Evolutionary conservation across 2,329 filamentous ascomycete species (phyloP).

Genomic region (Epichloe typhina): DNA sequence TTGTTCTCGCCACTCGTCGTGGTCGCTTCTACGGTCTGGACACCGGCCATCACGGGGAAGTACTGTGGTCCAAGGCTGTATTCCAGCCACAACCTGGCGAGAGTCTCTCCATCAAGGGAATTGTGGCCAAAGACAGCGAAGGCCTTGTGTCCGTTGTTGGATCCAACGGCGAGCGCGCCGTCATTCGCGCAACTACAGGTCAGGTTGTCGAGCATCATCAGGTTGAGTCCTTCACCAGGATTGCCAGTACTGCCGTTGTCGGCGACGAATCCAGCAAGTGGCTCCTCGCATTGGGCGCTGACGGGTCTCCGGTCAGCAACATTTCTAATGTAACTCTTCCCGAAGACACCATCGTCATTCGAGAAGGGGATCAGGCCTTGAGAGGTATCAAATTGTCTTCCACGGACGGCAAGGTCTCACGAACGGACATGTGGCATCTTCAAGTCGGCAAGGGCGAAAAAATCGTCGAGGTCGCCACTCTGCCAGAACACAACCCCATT

Average conservation of each 20-base stretch:
- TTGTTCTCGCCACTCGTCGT: conserved; percentile 65
- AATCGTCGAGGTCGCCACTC: conserved; percentile 54
- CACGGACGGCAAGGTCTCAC: conserved; percentile 26
- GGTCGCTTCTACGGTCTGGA: conserved; percentile 74
- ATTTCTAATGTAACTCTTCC: conserved; percentile 33
- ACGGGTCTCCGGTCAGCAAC: conserved; percentile 32
- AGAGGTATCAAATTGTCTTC: conserved; percentile 41
- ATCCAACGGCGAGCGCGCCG: conserved; percentile 47
- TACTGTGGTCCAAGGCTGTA: conserved; percentile 63
- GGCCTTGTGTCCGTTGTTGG: conserved; percentile 45
- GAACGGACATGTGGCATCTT: conserved; percentile 59
- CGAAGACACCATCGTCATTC: conserved; percentile 41
- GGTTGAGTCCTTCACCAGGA: conserved; percentile 1
- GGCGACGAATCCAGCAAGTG: conserved; percentile 38
- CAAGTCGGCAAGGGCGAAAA: conserved; percentile 50
- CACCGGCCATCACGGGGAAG: conserved; percentile 55
- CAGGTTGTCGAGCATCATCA: conserved; percentile 18
- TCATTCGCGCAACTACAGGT: conserved; percentile 41
- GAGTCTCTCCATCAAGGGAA: conserved; percentile 53
- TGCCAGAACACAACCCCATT: conserved; percentile 68
- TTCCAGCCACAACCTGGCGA: conserved; percentile 41
- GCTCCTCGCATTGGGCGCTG: conserved; percentile 38
- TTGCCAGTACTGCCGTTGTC: conserved; percentile 34
- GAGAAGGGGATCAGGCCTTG: conserved; percentile 33
- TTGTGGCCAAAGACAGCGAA: conserved; percentile 45